These are phyloP conservation scores for Fragilariopsis cylindrus DNA, from an alignment of 108 stramenopile genomes.

Conservation along the genomic window DNA sequence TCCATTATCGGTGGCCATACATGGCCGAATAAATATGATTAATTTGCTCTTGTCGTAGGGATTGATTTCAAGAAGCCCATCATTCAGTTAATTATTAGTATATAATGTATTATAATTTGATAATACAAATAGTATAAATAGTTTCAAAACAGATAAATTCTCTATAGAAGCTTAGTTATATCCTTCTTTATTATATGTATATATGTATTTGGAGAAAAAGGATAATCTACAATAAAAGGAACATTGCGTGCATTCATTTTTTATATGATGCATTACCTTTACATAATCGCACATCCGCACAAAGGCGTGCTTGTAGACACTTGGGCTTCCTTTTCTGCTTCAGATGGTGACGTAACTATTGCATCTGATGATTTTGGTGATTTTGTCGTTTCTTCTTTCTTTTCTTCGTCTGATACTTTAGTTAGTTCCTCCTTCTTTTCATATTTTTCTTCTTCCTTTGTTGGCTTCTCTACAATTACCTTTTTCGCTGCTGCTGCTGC, in stretches of 20 bases:
- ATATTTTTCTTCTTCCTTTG: not conserved
- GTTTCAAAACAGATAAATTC: not conserved
- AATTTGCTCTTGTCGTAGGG: not conserved
- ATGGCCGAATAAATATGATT: not conserved
- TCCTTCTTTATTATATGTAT: not conserved
- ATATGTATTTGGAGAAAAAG: too few species aligned
- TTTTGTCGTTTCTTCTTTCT: not conserved
- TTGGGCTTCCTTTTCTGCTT: constrained; percentile 11
- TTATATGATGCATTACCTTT: not conserved
- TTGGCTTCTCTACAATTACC: not conserved
- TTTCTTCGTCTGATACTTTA: not conserved
- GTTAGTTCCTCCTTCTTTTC: not conserved
- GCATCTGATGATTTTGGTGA: not conserved
- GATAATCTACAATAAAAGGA: not conserved
- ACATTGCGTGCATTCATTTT: not conserved
- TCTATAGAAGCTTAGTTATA: not conserved
- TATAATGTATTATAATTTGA: too few species aligned
- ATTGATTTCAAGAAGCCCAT: too few species aligned
- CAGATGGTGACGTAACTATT: not conserved
- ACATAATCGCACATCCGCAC: constrained; percentile 11
- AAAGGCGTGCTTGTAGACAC: not conserved
- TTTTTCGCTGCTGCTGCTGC: not conserved
- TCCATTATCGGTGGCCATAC: not conserved
- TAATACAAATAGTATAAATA: not conserved
- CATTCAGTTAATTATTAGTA: too few species aligned